phyloP scores from a whole-genome alignment of 139 green algal species.

The Astrephomene gubernaculifera region DNA sequence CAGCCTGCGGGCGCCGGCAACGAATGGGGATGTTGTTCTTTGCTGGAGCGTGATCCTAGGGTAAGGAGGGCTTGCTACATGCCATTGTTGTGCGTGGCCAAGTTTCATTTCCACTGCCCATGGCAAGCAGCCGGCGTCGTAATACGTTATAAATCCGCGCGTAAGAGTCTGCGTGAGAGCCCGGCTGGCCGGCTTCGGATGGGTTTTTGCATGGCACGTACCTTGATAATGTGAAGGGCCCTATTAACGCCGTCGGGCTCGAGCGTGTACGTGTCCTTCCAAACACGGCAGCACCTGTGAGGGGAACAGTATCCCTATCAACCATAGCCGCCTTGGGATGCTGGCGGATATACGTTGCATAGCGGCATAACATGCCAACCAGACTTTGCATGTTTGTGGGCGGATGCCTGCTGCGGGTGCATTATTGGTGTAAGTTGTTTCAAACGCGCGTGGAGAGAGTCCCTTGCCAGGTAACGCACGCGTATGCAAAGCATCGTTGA shows the following conservation, averaged over 20 bases:
- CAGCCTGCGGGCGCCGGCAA: slow-evolving; percentile 42
- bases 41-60: too few species aligned
- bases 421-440: neutral
- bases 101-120: too few species aligned
- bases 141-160: too few species aligned
- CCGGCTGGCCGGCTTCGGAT: too few species aligned
- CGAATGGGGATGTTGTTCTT: too few species aligned
- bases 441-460: neutral
- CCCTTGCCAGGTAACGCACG: neutral
- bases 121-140: too few species aligned
- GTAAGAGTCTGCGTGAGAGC: too few species aligned
- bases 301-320: neutral
- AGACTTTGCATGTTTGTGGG: neutral
- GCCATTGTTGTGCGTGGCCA: too few species aligned
- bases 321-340: too few species aligned
- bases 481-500: neutral
- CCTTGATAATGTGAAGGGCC: slow-evolving; percentile 9
- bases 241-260: neutral
- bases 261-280: neutral
- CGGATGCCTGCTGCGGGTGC: neutral
- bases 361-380: neutral
- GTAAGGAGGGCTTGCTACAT: too few species aligned
- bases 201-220: neutral
- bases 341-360: neutral
- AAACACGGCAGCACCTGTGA: slow-evolving; percentile 18